These are phyloP conservation scores for Penicillium sp. DNA, from an alignment of 2,329 filamentous ascomycete species.

Conservation along the genomic window DNA sequence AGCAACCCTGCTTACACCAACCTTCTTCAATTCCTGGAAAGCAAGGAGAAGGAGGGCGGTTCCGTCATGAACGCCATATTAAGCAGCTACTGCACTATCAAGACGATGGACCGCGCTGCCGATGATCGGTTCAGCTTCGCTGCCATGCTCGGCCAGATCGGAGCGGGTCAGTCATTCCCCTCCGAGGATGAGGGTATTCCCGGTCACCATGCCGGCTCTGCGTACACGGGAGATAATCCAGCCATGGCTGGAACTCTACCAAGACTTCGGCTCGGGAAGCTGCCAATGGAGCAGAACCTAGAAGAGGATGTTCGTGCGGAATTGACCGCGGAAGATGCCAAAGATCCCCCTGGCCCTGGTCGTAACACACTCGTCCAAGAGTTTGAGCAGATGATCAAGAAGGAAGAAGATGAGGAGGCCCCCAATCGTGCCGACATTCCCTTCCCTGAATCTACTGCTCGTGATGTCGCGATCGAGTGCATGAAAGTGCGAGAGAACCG, in stretches of 20 bases:
- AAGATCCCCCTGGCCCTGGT: slow-evolving; percentile 71
- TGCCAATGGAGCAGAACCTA: slow-evolving; percentile 81
- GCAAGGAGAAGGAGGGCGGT: slow-evolving; percentile 80
- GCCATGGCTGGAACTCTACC: slow-evolving; percentile 59
- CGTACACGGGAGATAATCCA: slow-evolving; percentile 62
- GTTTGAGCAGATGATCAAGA: slow-evolving; percentile 85
- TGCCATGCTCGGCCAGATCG: slow-evolving; percentile 60
- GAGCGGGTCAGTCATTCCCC: slow-evolving; percentile 60
- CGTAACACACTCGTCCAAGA: slow-evolving; percentile 78
- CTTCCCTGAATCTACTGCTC: slow-evolving; percentile 81
- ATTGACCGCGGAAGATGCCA: slow-evolving; percentile 80
- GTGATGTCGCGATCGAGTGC: slow-evolving; percentile 92
- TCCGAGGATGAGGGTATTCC: slow-evolving; percentile 71
- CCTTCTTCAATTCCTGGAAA: slow-evolving; percentile 85
- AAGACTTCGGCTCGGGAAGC: slow-evolving; percentile 74
- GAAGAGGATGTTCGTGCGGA: slow-evolving; percentile 85
- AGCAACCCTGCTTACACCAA: slow-evolving; percentile 82
- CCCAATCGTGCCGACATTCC: slow-evolving; percentile 79
- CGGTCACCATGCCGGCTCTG: slow-evolving; percentile 67
- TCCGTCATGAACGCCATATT: slow-evolving; percentile 76
- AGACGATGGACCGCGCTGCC: slow-evolving; percentile 61
- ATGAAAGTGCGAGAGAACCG: slow-evolving; percentile 91
- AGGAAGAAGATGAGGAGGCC: slow-evolving; percentile 83
- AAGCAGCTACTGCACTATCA: slow-evolving; percentile 61
- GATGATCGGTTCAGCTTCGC: slow-evolving; percentile 64